phyloP scores from a whole-genome alignment of 208 protist species.

The Acanthamoeba sp. region DNA sequence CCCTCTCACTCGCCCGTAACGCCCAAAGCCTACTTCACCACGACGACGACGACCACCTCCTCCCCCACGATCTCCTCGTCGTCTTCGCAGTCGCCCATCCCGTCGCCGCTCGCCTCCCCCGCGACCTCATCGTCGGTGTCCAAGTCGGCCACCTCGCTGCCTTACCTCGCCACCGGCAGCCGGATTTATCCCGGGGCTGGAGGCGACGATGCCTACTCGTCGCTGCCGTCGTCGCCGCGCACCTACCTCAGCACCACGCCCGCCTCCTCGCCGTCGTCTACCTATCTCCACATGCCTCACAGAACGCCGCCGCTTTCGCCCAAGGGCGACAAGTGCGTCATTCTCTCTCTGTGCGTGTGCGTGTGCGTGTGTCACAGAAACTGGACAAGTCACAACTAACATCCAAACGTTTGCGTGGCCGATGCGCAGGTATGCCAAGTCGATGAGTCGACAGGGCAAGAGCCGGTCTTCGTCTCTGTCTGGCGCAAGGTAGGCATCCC shows the following conservation, averaged over 20 bases:
- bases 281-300: neutral
- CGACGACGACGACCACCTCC: neutral
- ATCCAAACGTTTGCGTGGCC: neutral
- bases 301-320: conserved; percentile 33
- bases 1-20: neutral
- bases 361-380: neutral
- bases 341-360: neutral
- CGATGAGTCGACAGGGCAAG: neutral
- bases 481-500: neutral
- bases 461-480: conserved; percentile 10
- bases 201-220: neutral
- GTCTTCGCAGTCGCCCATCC: neutral
- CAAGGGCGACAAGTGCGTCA: conserved; percentile 18
- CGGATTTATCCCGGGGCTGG: too few species aligned
- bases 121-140: neutral
- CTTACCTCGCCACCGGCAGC: neutral
- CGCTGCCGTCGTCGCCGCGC: conserved; percentile 7
- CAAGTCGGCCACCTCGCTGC: neutral
- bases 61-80: neutral
- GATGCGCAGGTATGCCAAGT: neutral
- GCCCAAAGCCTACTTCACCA: conserved; percentile 33
- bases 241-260: neutral
- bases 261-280: neutral
- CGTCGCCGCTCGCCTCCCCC: neutral
- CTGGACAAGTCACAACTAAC: too few species aligned